Evolutionary conservation across 208 protist species (phyloP).

Genomic region (Willaertia magna): DNA sequence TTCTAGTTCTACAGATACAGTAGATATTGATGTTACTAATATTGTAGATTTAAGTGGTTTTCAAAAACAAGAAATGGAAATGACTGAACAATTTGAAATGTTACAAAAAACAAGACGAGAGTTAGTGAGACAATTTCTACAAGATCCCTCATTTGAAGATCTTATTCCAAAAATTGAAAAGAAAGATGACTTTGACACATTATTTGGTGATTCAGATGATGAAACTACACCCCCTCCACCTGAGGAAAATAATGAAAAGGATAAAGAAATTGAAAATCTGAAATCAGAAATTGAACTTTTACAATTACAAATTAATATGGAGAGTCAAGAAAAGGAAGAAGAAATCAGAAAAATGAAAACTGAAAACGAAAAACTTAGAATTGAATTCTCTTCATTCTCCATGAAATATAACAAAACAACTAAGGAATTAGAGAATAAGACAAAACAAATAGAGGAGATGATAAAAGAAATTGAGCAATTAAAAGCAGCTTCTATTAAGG

Average conservation of each 20-base stretch:
- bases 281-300: background rate
- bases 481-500: background rate
- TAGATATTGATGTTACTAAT: too few relatives aligned
- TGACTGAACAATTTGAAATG: background rate
- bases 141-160: background rate
- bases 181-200: background rate
- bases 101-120: background rate
- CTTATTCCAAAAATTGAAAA: background rate
- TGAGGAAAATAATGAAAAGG: background rate
- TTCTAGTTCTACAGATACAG: background rate
- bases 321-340: background rate
- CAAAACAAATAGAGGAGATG: background rate
- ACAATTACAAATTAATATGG: background rate
- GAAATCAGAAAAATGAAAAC: background rate
- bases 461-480: background rate
- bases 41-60: background rate
- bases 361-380: background rate
- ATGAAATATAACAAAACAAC: background rate
- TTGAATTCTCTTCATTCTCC: background rate
- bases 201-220: background rate
- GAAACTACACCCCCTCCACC: background rate
- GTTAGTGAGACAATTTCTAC: background rate
- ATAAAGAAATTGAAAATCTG: background rate
- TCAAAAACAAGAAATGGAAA: background rate
- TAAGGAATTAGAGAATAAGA: background rate